Evolutionary conservation across 2,329 filamentous ascomycete species (phyloP), one percentile per base, ranked within the genome.

Genomic region (Penicillium fuscoglaucum): DNA sequence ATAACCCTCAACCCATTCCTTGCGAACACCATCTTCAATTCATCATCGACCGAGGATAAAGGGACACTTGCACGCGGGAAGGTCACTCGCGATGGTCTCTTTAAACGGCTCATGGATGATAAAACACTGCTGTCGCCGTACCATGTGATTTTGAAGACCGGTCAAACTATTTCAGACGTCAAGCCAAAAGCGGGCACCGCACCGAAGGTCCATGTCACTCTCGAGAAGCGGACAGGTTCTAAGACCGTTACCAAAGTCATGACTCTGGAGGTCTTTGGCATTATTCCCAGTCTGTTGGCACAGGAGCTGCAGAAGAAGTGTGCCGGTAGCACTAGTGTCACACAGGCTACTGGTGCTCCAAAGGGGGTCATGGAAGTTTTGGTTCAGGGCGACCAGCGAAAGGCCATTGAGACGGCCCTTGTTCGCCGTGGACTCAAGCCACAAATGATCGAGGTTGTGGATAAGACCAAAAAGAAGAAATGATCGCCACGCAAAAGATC

Each of bases 401-500:
- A 84, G 60, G 83, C 82, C 17, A 78, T 89, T 19, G 76, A 86
- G 47, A 84, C 82, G 65, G 84, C 85, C 29, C 70, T 90, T 64
- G 80, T 80, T 59, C 82, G 79, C 68, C 79, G 85, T 59, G 87
- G 87, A 0, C 76, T 90, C 4, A 79, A 80, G 57, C 76, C 74
- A 58, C 80, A 82, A 60, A 88, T 85, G 84, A 77, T 89, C 29
- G 83, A 87, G 45, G 76, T 87, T n/a, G 72, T 86, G 57, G 87
- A 89, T 70, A 89, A 88, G 76, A 87, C 84, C 5, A 87, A 88
- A 74, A 84, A 84, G 63, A 88, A 87, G 76, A 86, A 86, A 35
- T 53, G 51, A 53, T 46, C 13, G 2, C 3, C 8, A 28, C 1
- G 29, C 29, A 12, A 28, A 26, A 6, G 4, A 2, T 28, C 0